phyloP scores from a whole-genome alignment of 371 early-diverging fungal species.

The Mucor racemosus region DNA sequence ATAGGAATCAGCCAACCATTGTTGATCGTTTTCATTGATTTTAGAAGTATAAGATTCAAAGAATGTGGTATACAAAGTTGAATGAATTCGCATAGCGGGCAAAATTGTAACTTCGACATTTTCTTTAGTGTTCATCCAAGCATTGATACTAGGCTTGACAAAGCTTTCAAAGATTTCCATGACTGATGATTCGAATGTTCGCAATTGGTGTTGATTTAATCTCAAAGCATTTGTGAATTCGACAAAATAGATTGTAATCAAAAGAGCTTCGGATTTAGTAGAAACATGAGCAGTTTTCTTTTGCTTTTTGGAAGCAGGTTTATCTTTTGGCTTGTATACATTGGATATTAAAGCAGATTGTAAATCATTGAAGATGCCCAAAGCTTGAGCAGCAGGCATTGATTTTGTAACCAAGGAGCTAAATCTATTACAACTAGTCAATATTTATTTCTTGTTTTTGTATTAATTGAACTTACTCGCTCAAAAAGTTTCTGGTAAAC shows the following conservation, averaged over 20 bases:
- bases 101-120: slow-evolving; percentile 22
- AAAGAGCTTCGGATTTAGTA: slow-evolving; percentile 19
- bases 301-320: slow-evolving; percentile 42
- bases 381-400: slow-evolving; percentile 53
- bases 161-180: slow-evolving; percentile 23
- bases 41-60: slow-evolving; percentile 46
- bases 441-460: not conserved
- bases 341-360: slow-evolving; percentile 26
- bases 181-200: slow-evolving; percentile 22
- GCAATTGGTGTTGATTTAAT: slow-evolving; percentile 46
- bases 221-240: slow-evolving; percentile 51
- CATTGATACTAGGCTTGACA: slow-evolving; percentile 30
- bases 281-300: slow-evolving; percentile 16
- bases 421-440: slow-evolving; percentile 22
- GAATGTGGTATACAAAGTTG: slow-evolving; percentile 47
- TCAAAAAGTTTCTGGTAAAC: slow-evolving; percentile 47
- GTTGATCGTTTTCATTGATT: slow-evolving; percentile 14
- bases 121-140: slow-evolving; percentile 10
- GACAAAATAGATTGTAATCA: slow-evolving; percentile 40
- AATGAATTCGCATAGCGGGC: slow-evolving; percentile 58
- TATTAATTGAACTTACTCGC: slow-evolving; percentile 39
- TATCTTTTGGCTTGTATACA: slow-evolving; percentile 18
- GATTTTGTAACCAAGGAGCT: slow-evolving; percentile 37
- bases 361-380: slow-evolving; percentile 47
- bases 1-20: slow-evolving; percentile 20